These are phyloP conservation scores for Lanzia echinophila DNA, from an alignment of 2,329 filamentous ascomycete species.

Conservation along the genomic window DNA sequence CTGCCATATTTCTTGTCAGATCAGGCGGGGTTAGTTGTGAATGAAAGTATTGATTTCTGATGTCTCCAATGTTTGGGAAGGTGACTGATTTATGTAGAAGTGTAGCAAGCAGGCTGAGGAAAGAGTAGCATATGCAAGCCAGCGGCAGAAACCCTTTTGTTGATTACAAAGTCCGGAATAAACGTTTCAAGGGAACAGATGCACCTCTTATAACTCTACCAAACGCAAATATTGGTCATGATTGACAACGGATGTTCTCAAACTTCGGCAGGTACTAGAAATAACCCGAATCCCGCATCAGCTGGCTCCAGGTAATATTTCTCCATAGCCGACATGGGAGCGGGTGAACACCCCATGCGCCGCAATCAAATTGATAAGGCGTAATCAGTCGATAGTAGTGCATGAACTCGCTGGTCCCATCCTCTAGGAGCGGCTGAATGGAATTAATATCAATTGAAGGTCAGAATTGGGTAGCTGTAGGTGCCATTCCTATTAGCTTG, in stretches of 20 bases:
- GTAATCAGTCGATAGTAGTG: conserved; percentile 13
- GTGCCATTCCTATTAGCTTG: conserved; percentile 10
- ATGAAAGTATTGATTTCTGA: neutral
- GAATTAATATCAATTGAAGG: conserved; percentile 6
- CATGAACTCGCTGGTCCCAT: conserved; percentile 12
- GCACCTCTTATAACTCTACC: conserved; percentile 4
- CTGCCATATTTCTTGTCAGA: conserved; percentile 10
- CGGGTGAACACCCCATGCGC: conserved; percentile 24
- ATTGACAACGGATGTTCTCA: neutral
- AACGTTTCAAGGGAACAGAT: neutral
- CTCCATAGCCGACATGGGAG: conserved; percentile 21
- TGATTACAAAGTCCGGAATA: neutral
- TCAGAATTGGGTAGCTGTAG: conserved; percentile 12
- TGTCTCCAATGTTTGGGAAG: neutral
- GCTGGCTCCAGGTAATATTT: conserved; percentile 24
- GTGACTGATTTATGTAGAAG: neutral
- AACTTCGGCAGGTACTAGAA: conserved; percentile 1
- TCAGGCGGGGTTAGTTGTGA: neutral
- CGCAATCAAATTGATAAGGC: conserved; percentile 13
- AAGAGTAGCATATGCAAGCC: neutral
- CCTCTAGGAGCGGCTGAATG: conserved; percentile 24
- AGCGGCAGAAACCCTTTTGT: neutral
- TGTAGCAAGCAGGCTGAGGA: neutral
- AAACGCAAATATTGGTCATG: neutral
- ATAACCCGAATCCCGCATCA: conserved; percentile 16